Evolutionary conservation across 352 stramenopile genomes (phyloP).

Genomic region (Pythium scleroteichum): DNA sequence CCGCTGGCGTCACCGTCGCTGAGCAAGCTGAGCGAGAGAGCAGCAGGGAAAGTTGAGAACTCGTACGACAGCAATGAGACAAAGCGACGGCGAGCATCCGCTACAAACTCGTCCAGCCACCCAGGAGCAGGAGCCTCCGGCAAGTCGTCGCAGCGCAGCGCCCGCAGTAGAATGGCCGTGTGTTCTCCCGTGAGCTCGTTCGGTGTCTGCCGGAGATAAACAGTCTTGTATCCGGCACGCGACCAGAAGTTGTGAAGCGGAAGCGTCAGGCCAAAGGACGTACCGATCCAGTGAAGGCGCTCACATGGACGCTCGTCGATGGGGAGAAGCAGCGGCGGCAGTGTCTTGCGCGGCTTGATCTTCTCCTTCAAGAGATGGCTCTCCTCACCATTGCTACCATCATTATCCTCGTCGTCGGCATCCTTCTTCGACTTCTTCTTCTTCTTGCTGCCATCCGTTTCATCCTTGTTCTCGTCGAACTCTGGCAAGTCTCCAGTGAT

Average conservation of each 20-base stretch:
- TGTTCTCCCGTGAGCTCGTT: constrained; percentile 99
- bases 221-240: constrained; percentile 91
- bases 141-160: constrained; percentile 75
- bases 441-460: constrained; percentile 31
- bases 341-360: constrained; percentile 94
- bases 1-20: constrained; percentile 46
- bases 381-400: constrained; percentile 31
- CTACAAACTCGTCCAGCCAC: constrained; percentile 95
- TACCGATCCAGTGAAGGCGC: constrained; percentile 98
- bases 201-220: constrained; percentile 99
- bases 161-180: constrained; percentile 92
- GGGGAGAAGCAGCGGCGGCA: constrained; percentile 96
- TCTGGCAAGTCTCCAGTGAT: constrained; percentile 60
- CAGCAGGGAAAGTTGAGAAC: constrained; percentile 91
- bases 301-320: constrained; percentile 94
- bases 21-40: constrained; percentile 91
- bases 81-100: constrained; percentile 93
- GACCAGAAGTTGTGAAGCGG: constrained; percentile 98
- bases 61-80: constrained; percentile 93
- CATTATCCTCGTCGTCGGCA: constrained; percentile 31
- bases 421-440: constrained; percentile 32
- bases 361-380: constrained; percentile 78
- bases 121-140: constrained; percentile 74
- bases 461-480: constrained; percentile 24
- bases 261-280: constrained; percentile 97